These are phyloP conservation scores for Remersonia thermophila DNA, from an alignment of 2,329 filamentous ascomycete genomes.

Conservation along the genomic window DNA sequence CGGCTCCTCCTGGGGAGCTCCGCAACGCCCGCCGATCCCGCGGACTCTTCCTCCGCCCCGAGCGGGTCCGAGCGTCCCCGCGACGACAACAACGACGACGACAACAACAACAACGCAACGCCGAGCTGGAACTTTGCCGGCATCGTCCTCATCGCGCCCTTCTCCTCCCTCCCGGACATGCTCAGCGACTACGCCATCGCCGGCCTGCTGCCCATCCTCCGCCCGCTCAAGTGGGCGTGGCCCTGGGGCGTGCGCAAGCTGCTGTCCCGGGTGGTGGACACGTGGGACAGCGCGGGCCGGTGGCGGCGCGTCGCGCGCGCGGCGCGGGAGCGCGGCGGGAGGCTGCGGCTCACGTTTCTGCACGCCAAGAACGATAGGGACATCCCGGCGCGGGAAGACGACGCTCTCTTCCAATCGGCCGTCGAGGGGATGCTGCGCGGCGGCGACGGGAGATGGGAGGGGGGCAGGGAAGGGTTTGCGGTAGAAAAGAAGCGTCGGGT, in stretches of 20 bases:
- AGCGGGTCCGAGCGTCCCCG: too few relatives aligned
- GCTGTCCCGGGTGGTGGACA: constrained; percentile 56
- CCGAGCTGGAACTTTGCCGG: constrained; percentile 62
- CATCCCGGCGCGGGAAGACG: constrained; percentile 63
- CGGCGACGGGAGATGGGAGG: constrained; percentile 23
- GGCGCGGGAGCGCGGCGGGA: constrained; percentile 32
- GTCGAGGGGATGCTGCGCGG: constrained; percentile 36
- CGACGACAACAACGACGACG: too few relatives aligned
- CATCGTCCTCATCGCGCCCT: constrained; percentile 67
- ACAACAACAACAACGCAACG: too few relatives aligned
- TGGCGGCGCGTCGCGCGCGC: constrained; percentile 43
- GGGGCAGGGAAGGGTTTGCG: constrained; percentile 24
- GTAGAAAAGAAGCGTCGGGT: constrained; percentile 33
- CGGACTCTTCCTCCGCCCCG: too few relatives aligned
- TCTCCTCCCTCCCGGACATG: constrained; percentile 61
- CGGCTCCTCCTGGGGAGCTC: constrained; percentile 37
- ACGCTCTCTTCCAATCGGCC: constrained; percentile 49
- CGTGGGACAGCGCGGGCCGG: constrained; percentile 62
- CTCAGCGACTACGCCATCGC: constrained; percentile 65
- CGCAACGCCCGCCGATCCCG: too few relatives aligned
- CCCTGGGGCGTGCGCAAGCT: constrained; percentile 52
- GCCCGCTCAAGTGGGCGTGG: constrained; percentile 52
- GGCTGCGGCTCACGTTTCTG: constrained; percentile 56
- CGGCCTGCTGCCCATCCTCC: constrained; percentile 69
- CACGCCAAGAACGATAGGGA: constrained; percentile 74